These are phyloP conservation scores for Cryphonectria naterciae DNA, from an alignment of 2,329 filamentous ascomycete genomes.

Conservation along the genomic window DNA sequence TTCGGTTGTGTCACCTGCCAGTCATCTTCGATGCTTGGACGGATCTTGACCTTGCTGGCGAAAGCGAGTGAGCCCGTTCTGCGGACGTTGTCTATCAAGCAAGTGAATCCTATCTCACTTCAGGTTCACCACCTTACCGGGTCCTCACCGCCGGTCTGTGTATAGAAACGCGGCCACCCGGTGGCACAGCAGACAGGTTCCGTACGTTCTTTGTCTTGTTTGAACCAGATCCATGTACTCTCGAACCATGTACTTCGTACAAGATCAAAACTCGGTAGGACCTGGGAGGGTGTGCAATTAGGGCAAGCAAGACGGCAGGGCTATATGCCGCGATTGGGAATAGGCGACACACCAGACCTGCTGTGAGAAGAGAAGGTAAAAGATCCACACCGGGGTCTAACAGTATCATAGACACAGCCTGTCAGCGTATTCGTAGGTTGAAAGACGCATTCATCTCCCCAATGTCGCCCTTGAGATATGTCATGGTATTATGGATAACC, in stretches of 20 bases:
- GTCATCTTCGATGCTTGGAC: conserved; percentile 12
- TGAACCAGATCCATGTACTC: conserved; percentile 5
- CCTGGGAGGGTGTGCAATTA: conserved; percentile 5
- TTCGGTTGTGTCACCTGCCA: conserved; percentile 6
- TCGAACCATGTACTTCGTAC: conserved; percentile 9
- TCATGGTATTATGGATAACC: conserved; percentile 12
- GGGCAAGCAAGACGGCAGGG: neutral
- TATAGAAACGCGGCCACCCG: conserved; percentile 18
- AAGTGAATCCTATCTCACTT: conserved; percentile 19
- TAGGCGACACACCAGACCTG: neutral
- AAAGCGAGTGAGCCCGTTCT: conserved; percentile 14
- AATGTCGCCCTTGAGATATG: neutral
- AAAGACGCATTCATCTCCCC: neutral
- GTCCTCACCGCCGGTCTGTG: conserved; percentile 28
- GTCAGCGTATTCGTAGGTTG: neutral
- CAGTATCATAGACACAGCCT: neutral
- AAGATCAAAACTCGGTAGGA: conserved; percentile 8
- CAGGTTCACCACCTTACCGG: conserved; percentile 9
- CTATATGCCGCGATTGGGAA: conserved; percentile 1
- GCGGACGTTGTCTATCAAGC: conserved; percentile 14
- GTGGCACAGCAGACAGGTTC: conserved; percentile 29
- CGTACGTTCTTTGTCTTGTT: conserved; percentile 10
- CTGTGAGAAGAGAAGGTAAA: neutral
- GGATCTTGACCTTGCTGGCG: conserved; percentile 15
- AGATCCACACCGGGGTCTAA: neutral